phyloP scores from a whole-genome alignment of 2,329 filamentous ascomycete genomes.

The Fusarium graminum region DNA sequence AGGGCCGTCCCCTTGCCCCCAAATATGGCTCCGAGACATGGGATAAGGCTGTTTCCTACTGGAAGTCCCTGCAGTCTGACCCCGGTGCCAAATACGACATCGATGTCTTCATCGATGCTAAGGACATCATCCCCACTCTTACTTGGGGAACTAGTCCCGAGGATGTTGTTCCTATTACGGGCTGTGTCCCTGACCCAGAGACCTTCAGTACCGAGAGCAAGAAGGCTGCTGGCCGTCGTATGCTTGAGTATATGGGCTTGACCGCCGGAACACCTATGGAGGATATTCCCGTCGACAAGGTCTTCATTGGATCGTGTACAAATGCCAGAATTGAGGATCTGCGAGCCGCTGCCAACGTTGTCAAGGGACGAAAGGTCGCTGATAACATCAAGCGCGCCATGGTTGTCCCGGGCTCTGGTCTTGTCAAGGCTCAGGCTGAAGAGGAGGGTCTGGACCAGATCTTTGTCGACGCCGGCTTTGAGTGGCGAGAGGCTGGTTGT shows the following conservation, averaged over 20 bases:
- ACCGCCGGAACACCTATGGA: slow-evolving; percentile 88
- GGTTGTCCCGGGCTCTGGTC: slow-evolving; percentile 95
- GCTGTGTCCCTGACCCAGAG: slow-evolving; percentile 88
- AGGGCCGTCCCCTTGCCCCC: slow-evolving; percentile 89
- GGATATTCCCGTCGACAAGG: slow-evolving; percentile 92
- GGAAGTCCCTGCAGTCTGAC: slow-evolving; percentile 87
- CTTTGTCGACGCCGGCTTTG: slow-evolving; percentile 91
- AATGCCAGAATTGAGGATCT: slow-evolving; percentile 98
- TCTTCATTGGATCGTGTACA: slow-evolving; percentile 98
- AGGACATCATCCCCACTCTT: slow-evolving; percentile 92
- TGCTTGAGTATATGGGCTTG: slow-evolving; percentile 97
- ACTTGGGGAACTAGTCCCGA: slow-evolving; percentile 98
- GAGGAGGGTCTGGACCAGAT: slow-evolving; percentile 92
- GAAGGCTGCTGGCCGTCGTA: slow-evolving; percentile 82
- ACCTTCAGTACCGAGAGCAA: slow-evolving; percentile 84
- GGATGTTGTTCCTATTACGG: slow-evolving; percentile 95
- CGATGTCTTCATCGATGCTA: slow-evolving; percentile 89
- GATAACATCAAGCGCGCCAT: slow-evolving; percentile 92
- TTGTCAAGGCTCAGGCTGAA: slow-evolving; percentile 94
- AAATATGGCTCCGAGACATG: slow-evolving; percentile 87
- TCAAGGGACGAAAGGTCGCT: slow-evolving; percentile 89
- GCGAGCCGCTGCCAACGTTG: slow-evolving; percentile 85
- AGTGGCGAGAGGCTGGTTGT: slow-evolving; percentile 98
- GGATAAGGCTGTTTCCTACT: slow-evolving; percentile 89
- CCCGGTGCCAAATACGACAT: slow-evolving; percentile 90